These are phyloP conservation scores for Cordyceps cateniannulata DNA, from an alignment of 2,329 filamentous ascomycete genomes.

Conservation along the genomic window DNA sequence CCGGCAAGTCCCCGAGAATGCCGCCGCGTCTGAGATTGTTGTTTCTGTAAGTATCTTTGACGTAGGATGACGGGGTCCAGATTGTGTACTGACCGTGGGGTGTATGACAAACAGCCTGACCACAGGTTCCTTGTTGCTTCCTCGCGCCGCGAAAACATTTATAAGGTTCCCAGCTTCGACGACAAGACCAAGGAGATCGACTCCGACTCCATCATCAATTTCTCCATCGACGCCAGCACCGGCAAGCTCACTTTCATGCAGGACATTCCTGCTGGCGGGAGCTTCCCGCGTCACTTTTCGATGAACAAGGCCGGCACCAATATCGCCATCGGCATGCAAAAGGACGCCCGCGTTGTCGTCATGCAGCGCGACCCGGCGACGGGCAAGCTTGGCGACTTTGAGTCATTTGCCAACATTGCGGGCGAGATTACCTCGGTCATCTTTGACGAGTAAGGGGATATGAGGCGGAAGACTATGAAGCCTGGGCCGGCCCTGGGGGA, in stretches of 20 bases:
- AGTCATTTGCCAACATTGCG: constrained; percentile 35
- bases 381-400: constrained; percentile 47
- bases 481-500: neutral
- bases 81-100: neutral
- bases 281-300: constrained; percentile 60
- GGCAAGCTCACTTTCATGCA: constrained; percentile 51
- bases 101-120: constrained; percentile 39
- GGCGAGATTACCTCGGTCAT: constrained; percentile 41
- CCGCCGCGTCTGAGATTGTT: constrained; percentile 48
- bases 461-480: neutral
- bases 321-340: constrained; percentile 61
- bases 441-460: constrained; percentile 35
- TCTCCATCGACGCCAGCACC: constrained; percentile 45
- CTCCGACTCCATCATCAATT: constrained; percentile 61
- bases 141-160: constrained; percentile 56
- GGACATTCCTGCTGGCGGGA: constrained; percentile 57
- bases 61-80: neutral
- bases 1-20: constrained; percentile 31
- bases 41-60: constrained; percentile 45
- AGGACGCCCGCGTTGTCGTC: constrained; percentile 53
- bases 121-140: constrained; percentile 59
- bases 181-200: constrained; percentile 34
- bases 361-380: constrained; percentile 52
- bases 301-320: constrained; percentile 58
- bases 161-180: constrained; percentile 41